A percentile compares a stretch with the other conserved stretches of the same genome.
phyloP scores from a whole-genome alignment of 2,329 filamentous ascomycete genomes.

The Fusarium annulatum region DNA sequence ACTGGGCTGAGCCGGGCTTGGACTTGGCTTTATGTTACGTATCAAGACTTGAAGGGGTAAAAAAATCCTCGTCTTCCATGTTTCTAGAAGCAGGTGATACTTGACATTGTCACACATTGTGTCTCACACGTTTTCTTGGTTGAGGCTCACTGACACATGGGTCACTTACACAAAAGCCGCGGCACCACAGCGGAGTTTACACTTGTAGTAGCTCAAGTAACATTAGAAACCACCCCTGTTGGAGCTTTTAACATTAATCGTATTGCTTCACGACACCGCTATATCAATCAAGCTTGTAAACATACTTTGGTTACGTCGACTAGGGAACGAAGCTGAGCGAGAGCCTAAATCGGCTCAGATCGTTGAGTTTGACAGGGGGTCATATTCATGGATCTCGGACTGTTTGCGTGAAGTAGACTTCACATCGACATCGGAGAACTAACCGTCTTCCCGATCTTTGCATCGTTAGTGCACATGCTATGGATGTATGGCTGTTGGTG shows the following conservation, averaged over 20 bases:
- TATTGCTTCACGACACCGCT: background rate
- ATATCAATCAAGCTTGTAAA: background rate
- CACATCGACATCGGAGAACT: slow-evolving; percentile 9
- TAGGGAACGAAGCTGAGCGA: slow-evolving; percentile 21
- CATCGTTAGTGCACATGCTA: slow-evolving; percentile 12
- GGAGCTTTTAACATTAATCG: background rate
- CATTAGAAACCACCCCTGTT: background rate
- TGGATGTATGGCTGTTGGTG: background rate
- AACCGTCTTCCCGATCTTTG: slow-evolving; percentile 5
- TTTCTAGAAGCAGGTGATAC: slow-evolving; percentile 14
- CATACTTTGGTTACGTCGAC: slow-evolving; percentile 3
- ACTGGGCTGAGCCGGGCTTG: slow-evolving; percentile 5
- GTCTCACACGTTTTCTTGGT: slow-evolving; percentile 12
- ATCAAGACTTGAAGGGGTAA: slow-evolving; percentile 1
- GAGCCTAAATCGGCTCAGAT: slow-evolving; percentile 32
- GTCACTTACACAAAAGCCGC: slow-evolving; percentile 11
- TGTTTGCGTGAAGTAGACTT: background rate
- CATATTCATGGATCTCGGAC: slow-evolving; percentile 13
- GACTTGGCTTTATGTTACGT: slow-evolving; percentile 3
- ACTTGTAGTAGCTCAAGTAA: background rate
- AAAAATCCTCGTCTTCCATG: slow-evolving; percentile 11
- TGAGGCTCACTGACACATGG: slow-evolving; percentile 7
- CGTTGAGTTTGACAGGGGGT: slow-evolving; percentile 21
- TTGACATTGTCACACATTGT: background rate
- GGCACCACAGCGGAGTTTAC: background rate